Evolutionary conservation across 176 grass and related monocot species (phyloP).

Genomic region (Cocos nucifera): DNA sequence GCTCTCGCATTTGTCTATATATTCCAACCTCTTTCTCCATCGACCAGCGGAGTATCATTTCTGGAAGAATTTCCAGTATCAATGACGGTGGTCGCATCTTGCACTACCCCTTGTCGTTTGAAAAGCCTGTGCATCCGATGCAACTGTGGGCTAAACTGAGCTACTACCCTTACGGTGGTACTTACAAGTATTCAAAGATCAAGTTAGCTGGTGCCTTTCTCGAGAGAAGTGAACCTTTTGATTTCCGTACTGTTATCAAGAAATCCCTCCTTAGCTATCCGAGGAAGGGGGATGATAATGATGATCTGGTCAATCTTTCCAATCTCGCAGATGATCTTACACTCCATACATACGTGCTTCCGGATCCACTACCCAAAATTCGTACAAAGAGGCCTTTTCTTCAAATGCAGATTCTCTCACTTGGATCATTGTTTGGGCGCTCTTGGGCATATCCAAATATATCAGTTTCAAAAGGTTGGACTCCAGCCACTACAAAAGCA

Average conservation of each 20-base stretch:
- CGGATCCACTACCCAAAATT: constrained; percentile 24
- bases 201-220: constrained; percentile 43
- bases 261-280: constrained; percentile 89
- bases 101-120: constrained; percentile 42
- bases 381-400: constrained; percentile 43
- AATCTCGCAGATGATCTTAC: constrained; percentile 51
- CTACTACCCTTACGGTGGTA: constrained; percentile 12
- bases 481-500: not conserved
- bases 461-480: constrained; percentile 3
- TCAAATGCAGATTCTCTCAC: constrained; percentile 59
- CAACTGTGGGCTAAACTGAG: constrained; percentile 45
- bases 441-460: not conserved
- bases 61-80: constrained; percentile 52
- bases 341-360: constrained; percentile 37
- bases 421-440: constrained; percentile 51
- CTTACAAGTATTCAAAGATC: constrained; percentile 50
- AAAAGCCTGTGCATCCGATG: constrained; percentile 33
- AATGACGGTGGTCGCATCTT: constrained; percentile 7
- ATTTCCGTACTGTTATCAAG: constrained; percentile 44
- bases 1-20: constrained; percentile 69
- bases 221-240: constrained; percentile 50
- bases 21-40: constrained; percentile 49
- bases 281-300: constrained; percentile 8
- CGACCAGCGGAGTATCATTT: constrained; percentile 43
- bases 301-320: constrained; percentile 20